Conservation (phyloP, 2,329 filamentous ascomycete species). For the Tolypocladium paradoxum region DNA sequence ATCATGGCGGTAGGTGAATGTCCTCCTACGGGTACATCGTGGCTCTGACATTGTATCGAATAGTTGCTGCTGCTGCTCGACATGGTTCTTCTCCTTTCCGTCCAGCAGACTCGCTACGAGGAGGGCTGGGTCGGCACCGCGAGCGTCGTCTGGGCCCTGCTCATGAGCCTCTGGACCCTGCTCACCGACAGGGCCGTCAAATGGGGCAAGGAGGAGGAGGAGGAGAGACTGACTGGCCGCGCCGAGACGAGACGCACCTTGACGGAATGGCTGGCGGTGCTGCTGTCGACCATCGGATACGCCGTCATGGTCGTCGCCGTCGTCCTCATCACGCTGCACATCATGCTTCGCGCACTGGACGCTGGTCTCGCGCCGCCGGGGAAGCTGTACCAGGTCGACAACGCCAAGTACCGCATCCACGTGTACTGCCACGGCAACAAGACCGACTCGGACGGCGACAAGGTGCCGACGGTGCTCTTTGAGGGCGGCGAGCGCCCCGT, state of each 20-base stretch:
- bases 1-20: conserved; percentile 40
- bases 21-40: conserved; percentile 25
- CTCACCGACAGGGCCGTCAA: conserved; percentile 71
- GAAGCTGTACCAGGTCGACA: conserved; percentile 68
- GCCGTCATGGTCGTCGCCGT: conserved; percentile 56
- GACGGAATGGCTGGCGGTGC: conserved; percentile 72
- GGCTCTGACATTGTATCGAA: conserved; percentile 31
- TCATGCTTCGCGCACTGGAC: conserved; percentile 73
- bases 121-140: conserved; percentile 88
- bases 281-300: conserved; percentile 63
- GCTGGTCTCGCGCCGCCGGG: conserved; percentile 64
- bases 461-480: conserved; percentile 69
- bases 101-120: conserved; percentile 64
- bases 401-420: conserved; percentile 76
- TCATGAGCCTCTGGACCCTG: conserved; percentile 72
- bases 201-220: conserved; percentile 89
- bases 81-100: conserved; percentile 67
- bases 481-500: conserved; percentile 75
- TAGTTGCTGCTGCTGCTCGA: conserved; percentile 41
- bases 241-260: conserved; percentile 75
- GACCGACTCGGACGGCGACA: conserved; percentile 38
- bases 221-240: conserved; percentile 82
- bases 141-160: conserved; percentile 68
- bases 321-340: conserved; percentile 66
- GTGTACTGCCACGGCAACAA: conserved; percentile 70